Percentiles rank a stretch among this genome's conserved stretches.
These are phyloP conservation scores for Rutstroemia sp. DNA, from an alignment of 2,329 filamentous ascomycete genomes.

Conservation along the genomic window DNA sequence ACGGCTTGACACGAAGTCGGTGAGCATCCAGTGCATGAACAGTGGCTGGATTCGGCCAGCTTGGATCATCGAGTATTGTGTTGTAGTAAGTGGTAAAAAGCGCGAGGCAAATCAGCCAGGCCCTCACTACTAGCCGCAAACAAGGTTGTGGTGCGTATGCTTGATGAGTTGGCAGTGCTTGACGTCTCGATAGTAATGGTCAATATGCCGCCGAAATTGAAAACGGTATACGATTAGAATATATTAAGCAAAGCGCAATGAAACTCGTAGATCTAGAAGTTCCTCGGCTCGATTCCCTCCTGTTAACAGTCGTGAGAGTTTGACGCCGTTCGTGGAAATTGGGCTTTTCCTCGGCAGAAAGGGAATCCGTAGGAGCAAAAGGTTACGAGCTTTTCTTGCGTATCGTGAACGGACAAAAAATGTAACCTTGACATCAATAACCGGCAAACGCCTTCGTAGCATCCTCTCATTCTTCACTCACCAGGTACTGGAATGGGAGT, in stretches of 20 bases:
- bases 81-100: constrained; percentile 15
- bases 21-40: constrained; percentile 30
- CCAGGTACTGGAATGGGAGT: neutral
- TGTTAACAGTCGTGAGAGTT: too few relatives aligned
- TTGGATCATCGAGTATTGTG: constrained; percentile 18
- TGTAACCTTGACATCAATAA: neutral
- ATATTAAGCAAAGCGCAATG: constrained; percentile 25
- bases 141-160: constrained; percentile 36
- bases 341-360: neutral
- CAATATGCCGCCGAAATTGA: constrained; percentile 38
- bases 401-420: neutral
- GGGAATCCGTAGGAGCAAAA: neutral
- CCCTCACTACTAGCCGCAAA: constrained; percentile 25
- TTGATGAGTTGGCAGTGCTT: constrained; percentile 41
- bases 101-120: constrained; percentile 24
- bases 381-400: too few relatives aligned
- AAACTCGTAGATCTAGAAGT: constrained; percentile 10
- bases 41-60: constrained; percentile 25
- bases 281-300: neutral
- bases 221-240: constrained; percentile 30
- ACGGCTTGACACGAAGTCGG: constrained; percentile 33
- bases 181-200: constrained; percentile 32
- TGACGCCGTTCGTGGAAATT: neutral
- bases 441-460: neutral
- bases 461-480: neutral